Base-by-base conservation (phyloP, 2,329 filamentous ascomycete species). In the Phaeosphaeria sp. region DNA sequence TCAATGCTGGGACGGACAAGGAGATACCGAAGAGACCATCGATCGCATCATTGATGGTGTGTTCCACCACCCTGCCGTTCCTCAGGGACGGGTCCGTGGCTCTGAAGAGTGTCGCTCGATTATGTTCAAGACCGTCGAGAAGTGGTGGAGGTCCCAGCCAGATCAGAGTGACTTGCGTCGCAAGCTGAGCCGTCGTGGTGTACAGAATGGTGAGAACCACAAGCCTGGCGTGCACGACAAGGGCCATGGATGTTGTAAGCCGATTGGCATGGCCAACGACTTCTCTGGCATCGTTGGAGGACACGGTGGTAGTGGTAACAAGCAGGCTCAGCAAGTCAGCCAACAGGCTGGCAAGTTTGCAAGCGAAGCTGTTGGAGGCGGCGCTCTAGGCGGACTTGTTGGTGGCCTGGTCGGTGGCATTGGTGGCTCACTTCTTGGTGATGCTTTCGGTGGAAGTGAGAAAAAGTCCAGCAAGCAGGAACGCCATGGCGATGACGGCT, bases 61-160 rank as follows among this genome's bases (percentile, higher is more conserved):
- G 36, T 87, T 97, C 76, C 92, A 97, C 71, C 93, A 97, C 77
- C 94, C 93, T 1, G 92, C 92, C 48, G 88, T 92, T 66, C 88
- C 90, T 55, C 79, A 87, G 10, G 80, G 84, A 72, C 82, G 88
- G 20, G 90, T 93, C 70, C 59, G 59, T 7, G 90, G 89, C 11
- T 88, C 87, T 13, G 72, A 78, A 7, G 90, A 96, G 67, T 90
- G 92, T 53, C 90, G 92, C 54, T 77, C 82, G 25, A 80, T 88
- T 65, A 94, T 96, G 88, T 97, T 93, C 79, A 76, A 82, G n/a
- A 88, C 89, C 18, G 89, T 97, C 5, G 82, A 91, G 77, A 81
- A 90, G 64, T 97, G 93, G 93, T 97, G 93, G 93, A 49, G 75
- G 80, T 42, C 81, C 50, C 84, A 89, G 6, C 74, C 79, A 27